Evolutionary conservation across 441 rosid genomes (phyloP).

Genomic region (Pelargonium myrrhifolium): DNA sequence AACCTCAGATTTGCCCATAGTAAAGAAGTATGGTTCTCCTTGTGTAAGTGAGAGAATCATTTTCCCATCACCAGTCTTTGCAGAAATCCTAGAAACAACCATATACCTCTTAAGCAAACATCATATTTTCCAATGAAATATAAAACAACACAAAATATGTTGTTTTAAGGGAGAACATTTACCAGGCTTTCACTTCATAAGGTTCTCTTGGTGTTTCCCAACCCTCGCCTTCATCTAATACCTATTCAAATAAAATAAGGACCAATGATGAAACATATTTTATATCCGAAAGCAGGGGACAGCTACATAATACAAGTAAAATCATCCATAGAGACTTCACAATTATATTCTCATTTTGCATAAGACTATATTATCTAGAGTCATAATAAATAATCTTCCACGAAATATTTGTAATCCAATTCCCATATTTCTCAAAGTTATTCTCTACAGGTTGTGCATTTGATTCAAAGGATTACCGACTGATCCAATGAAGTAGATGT

Average conservation of each 20-base stretch:
- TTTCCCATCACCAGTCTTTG: conserved; percentile 63
- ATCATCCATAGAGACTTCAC: neutral
- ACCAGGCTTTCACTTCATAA: conserved; percentile 90
- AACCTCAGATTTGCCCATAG: conserved; percentile 92
- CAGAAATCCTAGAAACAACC: conserved; percentile 65
- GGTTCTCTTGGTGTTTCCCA: conserved; percentile 97
- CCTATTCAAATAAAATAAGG: conserved; percentile 34
- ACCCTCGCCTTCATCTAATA: conserved; percentile 75
- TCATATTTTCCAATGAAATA: conserved; percentile 11
- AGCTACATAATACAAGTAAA: neutral
- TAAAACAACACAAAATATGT: conserved; percentile 6
- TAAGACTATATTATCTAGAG: neutral
- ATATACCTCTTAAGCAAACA: conserved; percentile 11
- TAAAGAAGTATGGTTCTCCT: conserved; percentile 76
- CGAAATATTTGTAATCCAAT: neutral
- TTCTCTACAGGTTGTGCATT: neutral
- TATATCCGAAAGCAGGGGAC: neutral
- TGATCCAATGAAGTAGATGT: neutral
- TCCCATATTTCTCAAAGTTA: neutral
- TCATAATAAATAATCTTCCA: neutral
- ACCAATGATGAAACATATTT: neutral
- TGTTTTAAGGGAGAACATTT: conserved; percentile 17
- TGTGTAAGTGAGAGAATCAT: conserved; percentile 43
- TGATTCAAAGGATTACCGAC: neutral
- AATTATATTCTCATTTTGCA: neutral